These are phyloP conservation scores for Pezicula rhizophila DNA, from an alignment of 2,329 filamentous ascomycete genomes.

Conservation along the genomic window DNA sequence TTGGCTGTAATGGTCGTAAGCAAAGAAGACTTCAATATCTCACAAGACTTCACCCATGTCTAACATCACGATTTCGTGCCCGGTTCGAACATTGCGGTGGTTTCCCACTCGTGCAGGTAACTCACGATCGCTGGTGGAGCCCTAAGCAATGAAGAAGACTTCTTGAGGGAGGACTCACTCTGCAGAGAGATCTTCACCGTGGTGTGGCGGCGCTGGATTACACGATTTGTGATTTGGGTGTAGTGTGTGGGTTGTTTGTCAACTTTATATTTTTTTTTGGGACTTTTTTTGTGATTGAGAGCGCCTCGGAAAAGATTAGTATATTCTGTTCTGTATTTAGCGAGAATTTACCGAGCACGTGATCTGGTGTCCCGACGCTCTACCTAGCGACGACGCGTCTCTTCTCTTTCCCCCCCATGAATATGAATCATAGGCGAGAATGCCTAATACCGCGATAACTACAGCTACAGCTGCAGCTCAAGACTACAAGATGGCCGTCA, in stretches of 20 bases:
- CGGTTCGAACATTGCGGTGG: constrained; percentile 65
- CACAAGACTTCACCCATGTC: constrained; percentile 41
- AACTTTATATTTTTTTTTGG: constrained; percentile 19
- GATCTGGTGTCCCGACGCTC: no score
- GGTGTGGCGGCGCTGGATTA: constrained; percentile 63
- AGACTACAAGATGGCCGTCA: background rate
- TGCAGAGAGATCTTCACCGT: constrained; percentile 67
- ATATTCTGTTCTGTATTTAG: no score
- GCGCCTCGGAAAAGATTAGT: background rate
- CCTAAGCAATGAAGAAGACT: constrained; percentile 63
- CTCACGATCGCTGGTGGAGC: constrained; percentile 55
- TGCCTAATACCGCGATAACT: no score
- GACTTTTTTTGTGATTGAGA: background rate
- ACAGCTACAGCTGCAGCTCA: no score
- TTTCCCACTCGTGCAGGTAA: constrained; percentile 59
- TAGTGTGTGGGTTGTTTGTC: constrained; percentile 21
- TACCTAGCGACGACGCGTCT: no score
- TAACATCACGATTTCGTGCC: constrained; percentile 44
- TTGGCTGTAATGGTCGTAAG: constrained; percentile 59
- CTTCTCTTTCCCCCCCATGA: no score
- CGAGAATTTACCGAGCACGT: no score
- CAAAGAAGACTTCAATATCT: constrained; percentile 50
- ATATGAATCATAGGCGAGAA: no score
- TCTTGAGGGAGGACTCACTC: constrained; percentile 68
- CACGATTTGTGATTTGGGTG: constrained; percentile 56